Conservation (phyloP, 495 filamentous ascomycete species). For the Penicillium angulare region DNA sequence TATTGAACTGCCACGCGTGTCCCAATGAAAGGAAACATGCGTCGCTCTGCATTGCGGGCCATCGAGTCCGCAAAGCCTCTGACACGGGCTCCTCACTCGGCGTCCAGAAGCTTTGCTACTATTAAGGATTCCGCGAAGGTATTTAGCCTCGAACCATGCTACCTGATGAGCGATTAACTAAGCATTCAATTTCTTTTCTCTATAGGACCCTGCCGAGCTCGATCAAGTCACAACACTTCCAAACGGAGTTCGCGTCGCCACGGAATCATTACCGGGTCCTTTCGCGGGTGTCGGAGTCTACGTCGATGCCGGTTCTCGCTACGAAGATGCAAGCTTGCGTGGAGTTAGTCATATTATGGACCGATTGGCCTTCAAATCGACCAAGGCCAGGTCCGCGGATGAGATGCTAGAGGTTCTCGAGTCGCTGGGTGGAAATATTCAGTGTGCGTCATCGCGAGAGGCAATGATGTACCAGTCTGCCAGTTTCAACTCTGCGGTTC, state of each 20-base stretch:
- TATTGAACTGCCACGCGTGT: slow-evolving; percentile 1
- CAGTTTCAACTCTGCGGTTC: slow-evolving; percentile 92
- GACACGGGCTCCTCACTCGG: slow-evolving; percentile 36
- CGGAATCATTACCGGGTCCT: slow-evolving; percentile 90
- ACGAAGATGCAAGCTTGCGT: slow-evolving; percentile 80
- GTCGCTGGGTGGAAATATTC: slow-evolving; percentile 87
- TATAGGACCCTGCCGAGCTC: slow-evolving; percentile 81
- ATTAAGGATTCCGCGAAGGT: slow-evolving; percentile 42
- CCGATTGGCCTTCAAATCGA: slow-evolving; percentile 94
- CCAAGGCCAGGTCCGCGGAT: slow-evolving; percentile 66
- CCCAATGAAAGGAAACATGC: slow-evolving; percentile 29
- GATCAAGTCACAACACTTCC: slow-evolving; percentile 86
- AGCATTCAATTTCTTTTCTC: slow-evolving; percentile 1
- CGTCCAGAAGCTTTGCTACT: slow-evolving; percentile 44
- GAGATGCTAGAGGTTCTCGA: slow-evolving; percentile 86
- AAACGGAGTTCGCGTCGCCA: slow-evolving; percentile 93
- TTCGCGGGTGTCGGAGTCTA: slow-evolving; percentile 97
- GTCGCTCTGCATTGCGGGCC: slow-evolving; percentile 47
- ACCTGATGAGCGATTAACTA: not conserved
- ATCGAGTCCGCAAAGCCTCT: slow-evolving; percentile 44
- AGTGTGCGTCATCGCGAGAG: slow-evolving; percentile 92
- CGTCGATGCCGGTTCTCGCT: slow-evolving; percentile 93
- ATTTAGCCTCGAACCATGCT: not conserved
- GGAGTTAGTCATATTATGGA: slow-evolving; percentile 97
- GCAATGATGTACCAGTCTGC: slow-evolving; percentile 98